Evolutionary conservation across 768 basidiomycete species (phyloP).

Genomic region (Polyporus arcularius): DNA sequence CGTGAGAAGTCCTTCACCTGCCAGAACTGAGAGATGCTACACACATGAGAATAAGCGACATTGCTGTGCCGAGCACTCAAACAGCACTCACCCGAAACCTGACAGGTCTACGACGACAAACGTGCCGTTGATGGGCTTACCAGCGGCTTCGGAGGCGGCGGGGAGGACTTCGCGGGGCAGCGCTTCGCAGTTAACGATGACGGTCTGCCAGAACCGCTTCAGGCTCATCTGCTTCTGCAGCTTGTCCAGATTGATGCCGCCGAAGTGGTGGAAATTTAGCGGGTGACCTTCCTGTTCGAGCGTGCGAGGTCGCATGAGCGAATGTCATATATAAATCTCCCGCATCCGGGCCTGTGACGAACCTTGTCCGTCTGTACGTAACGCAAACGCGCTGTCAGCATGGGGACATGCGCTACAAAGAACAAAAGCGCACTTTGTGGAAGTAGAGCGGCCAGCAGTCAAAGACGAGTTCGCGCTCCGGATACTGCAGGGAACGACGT

Average conservation of each 20-base stretch:
- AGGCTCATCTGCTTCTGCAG: slow-evolving; percentile 32
- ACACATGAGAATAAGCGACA: too few relatives aligned
- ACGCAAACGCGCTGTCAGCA: background rate
- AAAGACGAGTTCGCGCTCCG: slow-evolving; percentile 67
- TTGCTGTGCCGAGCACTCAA: background rate
- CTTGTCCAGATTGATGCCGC: slow-evolving; percentile 48
- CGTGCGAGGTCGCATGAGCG: background rate
- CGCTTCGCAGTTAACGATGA: slow-evolving; percentile 67
- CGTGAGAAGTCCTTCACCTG: slow-evolving; percentile 68
- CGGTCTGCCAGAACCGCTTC: slow-evolving; percentile 47
- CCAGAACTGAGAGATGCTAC: slow-evolving; percentile 71
- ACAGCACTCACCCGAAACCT: slow-evolving; percentile 58
- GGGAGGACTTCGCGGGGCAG: slow-evolving; percentile 68
- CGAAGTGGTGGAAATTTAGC: slow-evolving; percentile 66
- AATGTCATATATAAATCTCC: background rate
- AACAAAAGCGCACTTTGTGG: slow-evolving; percentile 56
- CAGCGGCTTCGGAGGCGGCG: slow-evolving; percentile 58
- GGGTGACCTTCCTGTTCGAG: slow-evolving; percentile 63
- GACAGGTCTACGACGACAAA: slow-evolving; percentile 72
- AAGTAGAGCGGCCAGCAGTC: slow-evolving; percentile 80
- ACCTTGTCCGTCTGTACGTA: slow-evolving; percentile 66
- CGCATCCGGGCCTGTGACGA: background rate
- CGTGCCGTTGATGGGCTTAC: slow-evolving; percentile 48
- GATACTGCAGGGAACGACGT: slow-evolving; percentile 48
- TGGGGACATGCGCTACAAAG: background rate